Evolutionary conservation across 2,329 filamentous ascomycete species (phyloP).

Genomic region (Alternaria triticimaculans): DNA sequence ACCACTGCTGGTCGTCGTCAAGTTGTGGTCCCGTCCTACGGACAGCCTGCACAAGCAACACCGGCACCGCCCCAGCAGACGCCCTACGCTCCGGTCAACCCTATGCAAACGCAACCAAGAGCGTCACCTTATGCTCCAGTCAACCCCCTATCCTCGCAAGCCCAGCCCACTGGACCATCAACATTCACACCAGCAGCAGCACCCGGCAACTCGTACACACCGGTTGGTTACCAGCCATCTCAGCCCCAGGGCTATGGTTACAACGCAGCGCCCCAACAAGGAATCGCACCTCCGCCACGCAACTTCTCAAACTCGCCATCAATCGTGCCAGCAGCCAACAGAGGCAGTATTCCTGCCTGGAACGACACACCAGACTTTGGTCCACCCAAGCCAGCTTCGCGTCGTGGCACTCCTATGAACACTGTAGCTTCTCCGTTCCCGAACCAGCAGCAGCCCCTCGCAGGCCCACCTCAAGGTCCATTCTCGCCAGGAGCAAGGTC

Average conservation of each 20-base stretch:
- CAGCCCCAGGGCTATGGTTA: slow-evolving; percentile 54
- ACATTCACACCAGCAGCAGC: slow-evolving; percentile 17
- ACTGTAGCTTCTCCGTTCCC: slow-evolving; percentile 79
- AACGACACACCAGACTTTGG: slow-evolving; percentile 89
- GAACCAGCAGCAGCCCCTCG: slow-evolving; percentile 63
- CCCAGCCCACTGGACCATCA: slow-evolving; percentile 32
- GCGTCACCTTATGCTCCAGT: slow-evolving; percentile 32
- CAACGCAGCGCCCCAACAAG: slow-evolving; percentile 53
- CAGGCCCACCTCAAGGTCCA: slow-evolving; percentile 61
- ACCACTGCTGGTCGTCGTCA: slow-evolving; percentile 41
- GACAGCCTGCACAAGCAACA: slow-evolving; percentile 22
- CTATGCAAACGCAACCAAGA: slow-evolving; percentile 36
- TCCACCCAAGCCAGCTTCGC: slow-evolving; percentile 70
- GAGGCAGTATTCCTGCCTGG: slow-evolving; percentile 81
- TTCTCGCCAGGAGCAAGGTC: slow-evolving; percentile 66
- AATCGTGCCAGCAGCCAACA: slow-evolving; percentile 67
- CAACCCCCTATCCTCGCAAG: slow-evolving; percentile 39
- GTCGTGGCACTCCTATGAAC: slow-evolving; percentile 75
- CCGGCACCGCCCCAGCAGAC: slow-evolving; percentile 27
- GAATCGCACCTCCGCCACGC: slow-evolving; percentile 67
- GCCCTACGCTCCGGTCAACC: slow-evolving; percentile 33
- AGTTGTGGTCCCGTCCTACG: slow-evolving; percentile 47
- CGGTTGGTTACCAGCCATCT: slow-evolving; percentile 61
- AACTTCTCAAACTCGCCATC: slow-evolving; percentile 71
- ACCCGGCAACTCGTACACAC: slow-evolving; percentile 52